phyloP scores from a whole-genome alignment of 768 basidiomycete genomes.

The Tricholoma saponaceum region DNA sequence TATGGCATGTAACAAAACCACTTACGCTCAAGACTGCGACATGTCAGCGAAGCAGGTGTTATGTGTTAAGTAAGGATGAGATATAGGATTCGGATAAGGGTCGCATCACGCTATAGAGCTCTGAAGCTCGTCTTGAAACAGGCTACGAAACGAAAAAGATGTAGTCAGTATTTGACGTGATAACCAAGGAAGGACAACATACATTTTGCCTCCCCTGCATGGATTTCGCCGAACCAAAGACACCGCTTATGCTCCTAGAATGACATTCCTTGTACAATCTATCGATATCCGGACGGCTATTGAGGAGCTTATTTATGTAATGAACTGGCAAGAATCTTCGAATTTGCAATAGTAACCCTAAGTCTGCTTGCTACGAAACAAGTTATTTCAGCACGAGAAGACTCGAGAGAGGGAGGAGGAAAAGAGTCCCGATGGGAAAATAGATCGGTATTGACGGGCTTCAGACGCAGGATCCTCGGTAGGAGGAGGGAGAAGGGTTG shows the following conservation, averaged over 20 bases:
- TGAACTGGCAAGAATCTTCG: conserved; percentile 73
- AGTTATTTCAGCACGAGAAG: too few species aligned
- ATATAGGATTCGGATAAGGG: conserved; percentile 28
- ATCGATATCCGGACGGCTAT: conserved; percentile 78
- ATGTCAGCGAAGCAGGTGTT: conserved; percentile 90
- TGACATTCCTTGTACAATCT: conserved; percentile 35
- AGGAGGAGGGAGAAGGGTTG: too few species aligned
- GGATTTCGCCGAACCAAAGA: conserved; percentile 21
- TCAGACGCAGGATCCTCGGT: too few species aligned
- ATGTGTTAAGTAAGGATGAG: conserved; percentile 70
- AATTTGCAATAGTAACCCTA: conserved; percentile 63
- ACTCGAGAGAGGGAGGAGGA: too few species aligned
- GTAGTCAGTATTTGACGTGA: neutral
- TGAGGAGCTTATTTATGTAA: conserved; percentile 78
- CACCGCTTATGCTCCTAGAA: too few species aligned
- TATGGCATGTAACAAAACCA: conserved; percentile 10
- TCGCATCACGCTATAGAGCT: conserved; percentile 4
- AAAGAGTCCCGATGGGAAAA: too few species aligned
- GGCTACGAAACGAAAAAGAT: neutral
- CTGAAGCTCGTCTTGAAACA: neutral
- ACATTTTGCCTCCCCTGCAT: conserved; percentile 43
- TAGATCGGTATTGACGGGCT: too few species aligned
- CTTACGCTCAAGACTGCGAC: conserved; percentile 89
- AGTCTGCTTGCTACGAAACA: too few species aligned
- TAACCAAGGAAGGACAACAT: conserved; percentile 1